phyloP scores from a whole-genome alignment of 257 asterid genomes.

The Perilla frutescens region DNA sequence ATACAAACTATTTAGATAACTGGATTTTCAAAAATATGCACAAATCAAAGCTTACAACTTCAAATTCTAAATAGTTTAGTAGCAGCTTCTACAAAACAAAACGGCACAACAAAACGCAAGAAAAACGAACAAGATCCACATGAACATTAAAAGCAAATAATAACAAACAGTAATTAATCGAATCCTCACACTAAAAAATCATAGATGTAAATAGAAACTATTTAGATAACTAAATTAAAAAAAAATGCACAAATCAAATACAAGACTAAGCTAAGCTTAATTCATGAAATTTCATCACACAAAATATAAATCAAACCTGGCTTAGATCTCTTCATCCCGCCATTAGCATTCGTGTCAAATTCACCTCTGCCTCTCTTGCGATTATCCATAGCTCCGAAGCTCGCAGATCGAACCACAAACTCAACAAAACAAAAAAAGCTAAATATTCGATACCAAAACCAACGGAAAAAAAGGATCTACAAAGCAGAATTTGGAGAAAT shows the following conservation, averaged over 20 bases:
- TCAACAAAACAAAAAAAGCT: not conserved
- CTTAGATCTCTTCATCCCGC: slow-evolving; percentile 38
- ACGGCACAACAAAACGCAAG: no score
- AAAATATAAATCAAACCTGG: slow-evolving; percentile 32
- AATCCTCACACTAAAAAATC: slow-evolving; percentile 1
- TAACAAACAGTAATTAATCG: not conserved
- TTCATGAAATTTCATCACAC: not conserved
- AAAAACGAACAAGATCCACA: no score
- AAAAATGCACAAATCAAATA: slow-evolving; percentile 4
- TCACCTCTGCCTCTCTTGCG: slow-evolving; percentile 43
- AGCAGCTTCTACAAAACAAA: no score
- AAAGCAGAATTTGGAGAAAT: not conserved
- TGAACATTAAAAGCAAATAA: no score
- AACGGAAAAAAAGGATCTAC: not conserved
- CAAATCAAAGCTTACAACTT: not conserved
- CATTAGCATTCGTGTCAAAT: slow-evolving; percentile 32
- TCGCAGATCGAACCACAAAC: slow-evolving; percentile 26
- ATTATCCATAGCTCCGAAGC: slow-evolving; percentile 40
- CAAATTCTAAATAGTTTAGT: no score
- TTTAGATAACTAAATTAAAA: not conserved
- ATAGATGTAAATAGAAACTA: not conserved
- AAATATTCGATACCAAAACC: slow-evolving; percentile 10
- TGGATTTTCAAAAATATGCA: no score
- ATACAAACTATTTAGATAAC: no score
- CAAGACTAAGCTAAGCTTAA: not conserved